Conservation (phyloP, 2,329 filamentous ascomycete genomes). For the Penicillium concentricum region DNA sequence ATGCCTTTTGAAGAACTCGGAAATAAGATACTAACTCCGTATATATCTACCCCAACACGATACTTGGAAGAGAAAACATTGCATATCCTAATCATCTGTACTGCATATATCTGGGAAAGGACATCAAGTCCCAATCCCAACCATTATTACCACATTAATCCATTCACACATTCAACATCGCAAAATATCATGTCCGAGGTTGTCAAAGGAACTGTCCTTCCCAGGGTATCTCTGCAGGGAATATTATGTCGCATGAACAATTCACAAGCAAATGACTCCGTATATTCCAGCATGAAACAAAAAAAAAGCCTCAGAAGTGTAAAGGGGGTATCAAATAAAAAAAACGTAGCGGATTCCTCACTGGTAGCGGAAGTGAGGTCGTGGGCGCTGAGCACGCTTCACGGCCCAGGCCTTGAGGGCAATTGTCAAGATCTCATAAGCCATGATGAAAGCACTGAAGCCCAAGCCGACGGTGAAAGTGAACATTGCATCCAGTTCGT, state of each 20-base stretch:
- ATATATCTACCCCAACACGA: not conserved
- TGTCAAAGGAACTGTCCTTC: not conserved
- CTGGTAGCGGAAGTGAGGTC: slow-evolving; percentile 33
- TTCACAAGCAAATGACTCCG: not conserved
- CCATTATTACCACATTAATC: slow-evolving; percentile 7
- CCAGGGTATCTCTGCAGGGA: not conserved
- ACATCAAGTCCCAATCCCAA: not conserved
- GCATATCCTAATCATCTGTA: not conserved
- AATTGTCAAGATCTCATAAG: slow-evolving; percentile 74
- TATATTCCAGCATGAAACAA: slow-evolving; percentile 1
- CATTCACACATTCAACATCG: not conserved
- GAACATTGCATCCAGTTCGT: slow-evolving; percentile 85
- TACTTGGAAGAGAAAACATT: not conserved
- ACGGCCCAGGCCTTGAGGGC: slow-evolving; percentile 86
- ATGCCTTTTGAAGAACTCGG: not conserved
- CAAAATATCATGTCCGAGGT: not conserved
- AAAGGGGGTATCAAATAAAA: slow-evolving; percentile 16
- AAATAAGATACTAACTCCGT: not conserved
- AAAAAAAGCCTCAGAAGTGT: slow-evolving; percentile 10
- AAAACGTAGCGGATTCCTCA: slow-evolving; percentile 12
- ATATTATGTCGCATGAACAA: slow-evolving; percentile 1
- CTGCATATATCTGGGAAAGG: not conserved
- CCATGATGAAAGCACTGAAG: slow-evolving; percentile 77
- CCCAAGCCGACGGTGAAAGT: slow-evolving; percentile 87
- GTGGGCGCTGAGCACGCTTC: slow-evolving; percentile 40